Evolutionary conservation across 2,329 filamentous ascomycete species (phyloP).

Genomic region (Fusarium avenaceum): DNA sequence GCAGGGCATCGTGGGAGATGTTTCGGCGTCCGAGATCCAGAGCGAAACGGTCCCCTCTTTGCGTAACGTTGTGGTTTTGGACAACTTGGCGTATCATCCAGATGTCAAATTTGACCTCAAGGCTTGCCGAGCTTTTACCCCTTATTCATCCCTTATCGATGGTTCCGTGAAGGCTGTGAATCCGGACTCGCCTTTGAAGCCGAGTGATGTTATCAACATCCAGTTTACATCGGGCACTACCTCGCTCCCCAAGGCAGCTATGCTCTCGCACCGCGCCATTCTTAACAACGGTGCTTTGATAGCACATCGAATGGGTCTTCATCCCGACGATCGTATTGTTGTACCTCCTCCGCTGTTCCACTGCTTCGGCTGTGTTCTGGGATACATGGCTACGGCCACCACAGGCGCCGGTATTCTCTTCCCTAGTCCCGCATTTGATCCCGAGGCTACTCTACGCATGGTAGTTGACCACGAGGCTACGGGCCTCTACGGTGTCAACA

Average conservation of each 20-base stretch:
- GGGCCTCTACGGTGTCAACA: constrained; percentile 88
- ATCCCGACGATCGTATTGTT: constrained; percentile 79
- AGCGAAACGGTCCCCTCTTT: constrained; percentile 75
- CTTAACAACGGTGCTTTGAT: constrained; percentile 93
- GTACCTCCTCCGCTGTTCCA: constrained; percentile 89
- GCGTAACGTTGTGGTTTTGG: constrained; percentile 78
- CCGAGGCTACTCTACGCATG: constrained; percentile 75
- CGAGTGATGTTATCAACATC: constrained; percentile 87
- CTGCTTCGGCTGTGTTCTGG: constrained; percentile 92
- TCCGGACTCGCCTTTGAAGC: constrained; percentile 63
- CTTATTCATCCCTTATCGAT: constrained; percentile 59
- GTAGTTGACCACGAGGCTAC: constrained; percentile 67
- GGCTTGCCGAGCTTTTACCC: constrained; percentile 58
- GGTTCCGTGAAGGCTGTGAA: constrained; percentile 53
- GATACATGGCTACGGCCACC: constrained; percentile 96
- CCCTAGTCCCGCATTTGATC: constrained; percentile 88
- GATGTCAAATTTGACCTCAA: constrained; percentile 60
- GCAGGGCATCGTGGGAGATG: constrained; percentile 59
- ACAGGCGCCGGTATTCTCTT: constrained; percentile 84
- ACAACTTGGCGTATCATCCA: constrained; percentile 74
- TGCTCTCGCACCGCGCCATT: constrained; percentile 86
- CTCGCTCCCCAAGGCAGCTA: constrained; percentile 89
- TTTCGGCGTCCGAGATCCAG: constrained; percentile 52
- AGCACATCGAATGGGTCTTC: constrained; percentile 86
- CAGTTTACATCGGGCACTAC: constrained; percentile 99